Evolutionary conservation across 2,329 filamentous ascomycete genomes (phyloP), one percentile per base, ranked within the genome.

Genomic region (Calycina herbarum): DNA sequence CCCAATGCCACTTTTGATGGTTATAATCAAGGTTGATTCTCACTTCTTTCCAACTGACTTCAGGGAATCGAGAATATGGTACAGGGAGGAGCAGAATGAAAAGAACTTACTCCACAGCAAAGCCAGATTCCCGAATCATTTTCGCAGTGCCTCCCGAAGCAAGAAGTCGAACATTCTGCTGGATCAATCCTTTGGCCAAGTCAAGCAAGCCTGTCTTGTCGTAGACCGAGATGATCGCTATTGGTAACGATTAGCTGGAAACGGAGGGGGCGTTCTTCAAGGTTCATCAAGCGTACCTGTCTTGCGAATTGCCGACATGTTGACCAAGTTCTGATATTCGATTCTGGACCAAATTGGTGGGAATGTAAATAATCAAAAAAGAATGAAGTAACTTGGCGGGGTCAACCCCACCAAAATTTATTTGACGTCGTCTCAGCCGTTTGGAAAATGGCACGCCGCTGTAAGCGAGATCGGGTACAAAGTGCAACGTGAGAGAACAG

Each of bases 181-280:
- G 87, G 76, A 91, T 86, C 61, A 97, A 87, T 73, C 93, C 93
- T 81, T 96, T 96, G 75, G 93, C 93, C 73, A 97, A 85, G 80
- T 97, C 94, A 72, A 97, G 82, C 72, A 97, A 86, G 67, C 94
- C 95, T 64, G 94, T 98, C 89, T 99, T 99, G 86, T 99, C 93
- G 78, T 95, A 98, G 83, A 98, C 95, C 71, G 94, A 98, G 78
- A 99, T 86, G 77, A 99, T 98, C 72, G 95, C 95, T 84, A 61
- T 63, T 40, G n/a, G 27, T 2, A 65, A 57, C 7, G 27, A 63
- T 68, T 65, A 70, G 68, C 56, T 51, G 48, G 3, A 48, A 20
- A 54, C 11, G 63, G 10, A 56, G 24, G 31, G n/a, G 17, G 24
- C 8, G 4, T 5, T 33, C 29, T 27, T 8, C 17, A 6, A n/a